Percentiles rank a stretch among this genome's conserved stretches.
Evolutionary conservation across 305 asterid genomes (phyloP).

Genomic region (Striga hermonthica): DNA sequence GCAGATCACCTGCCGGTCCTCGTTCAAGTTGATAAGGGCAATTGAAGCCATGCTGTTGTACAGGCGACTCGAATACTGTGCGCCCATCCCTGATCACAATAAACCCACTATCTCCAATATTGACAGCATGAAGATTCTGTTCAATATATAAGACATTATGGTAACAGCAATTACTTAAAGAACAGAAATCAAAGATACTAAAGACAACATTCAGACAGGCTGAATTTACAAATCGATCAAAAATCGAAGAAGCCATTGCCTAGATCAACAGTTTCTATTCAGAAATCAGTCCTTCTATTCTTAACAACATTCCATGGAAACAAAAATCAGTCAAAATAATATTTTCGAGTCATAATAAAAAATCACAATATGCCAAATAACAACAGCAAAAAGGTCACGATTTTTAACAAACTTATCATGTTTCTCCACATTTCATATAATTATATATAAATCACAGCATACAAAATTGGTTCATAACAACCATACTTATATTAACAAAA

Average conservation of each 20-base stretch:
- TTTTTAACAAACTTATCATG: no score
- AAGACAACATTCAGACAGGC: slow-evolving; percentile 1
- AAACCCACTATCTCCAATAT: slow-evolving; percentile 95
- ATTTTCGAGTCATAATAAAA: no score
- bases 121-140: slow-evolving; percentile 74
- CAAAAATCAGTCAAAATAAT: no score
- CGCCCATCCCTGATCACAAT: slow-evolving; percentile 65
- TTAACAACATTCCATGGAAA: not conserved
- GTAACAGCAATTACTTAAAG: slow-evolving; percentile 2
- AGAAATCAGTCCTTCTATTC: not conserved
- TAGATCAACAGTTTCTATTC: not conserved
- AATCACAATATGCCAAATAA: no score
- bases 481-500: no score
- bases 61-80: slow-evolving; percentile 62
- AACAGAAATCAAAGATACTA: not conserved
- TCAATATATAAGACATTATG: slow-evolving; percentile 10
- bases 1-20: slow-evolving; percentile 49
- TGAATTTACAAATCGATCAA: not conserved
- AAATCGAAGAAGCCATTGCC: no score
- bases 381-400: no score
- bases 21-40: slow-evolving; percentile 72
- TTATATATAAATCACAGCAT: no score
- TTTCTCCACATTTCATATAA: no score
- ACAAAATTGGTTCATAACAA: no score
- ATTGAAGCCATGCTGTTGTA: slow-evolving; percentile 81